These are phyloP conservation scores for Phytophthora boehmeriae DNA, from an alignment of 352 stramenopile genomes.

Conservation along the genomic window DNA sequence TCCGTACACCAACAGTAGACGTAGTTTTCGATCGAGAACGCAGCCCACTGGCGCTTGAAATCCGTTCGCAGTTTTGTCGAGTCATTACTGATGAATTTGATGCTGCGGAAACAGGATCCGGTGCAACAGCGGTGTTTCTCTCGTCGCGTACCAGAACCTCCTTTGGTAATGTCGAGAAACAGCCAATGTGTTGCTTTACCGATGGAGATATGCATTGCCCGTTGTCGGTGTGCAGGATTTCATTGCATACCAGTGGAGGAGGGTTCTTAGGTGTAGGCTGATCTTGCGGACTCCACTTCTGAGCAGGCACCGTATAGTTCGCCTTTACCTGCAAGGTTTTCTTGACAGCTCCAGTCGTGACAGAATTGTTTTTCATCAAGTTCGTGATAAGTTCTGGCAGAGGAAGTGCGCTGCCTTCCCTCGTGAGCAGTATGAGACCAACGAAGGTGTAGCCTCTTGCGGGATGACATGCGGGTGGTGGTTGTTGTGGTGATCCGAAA, in stretches of 20 bases:
- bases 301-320: constrained; percentile 61
- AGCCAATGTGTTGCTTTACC: constrained; percentile 56
- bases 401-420: constrained; percentile 39
- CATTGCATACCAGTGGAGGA: constrained; percentile 54
- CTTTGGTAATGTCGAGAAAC: constrained; percentile 47
- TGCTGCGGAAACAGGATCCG: not conserved
- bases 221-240: constrained; percentile 66
- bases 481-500: constrained; percentile 53
- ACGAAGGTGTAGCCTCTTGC: constrained; percentile 12
- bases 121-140: constrained; percentile 20
- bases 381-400: constrained; percentile 57
- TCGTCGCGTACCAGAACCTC: constrained; percentile 60
- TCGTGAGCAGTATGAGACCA: constrained; percentile 50
- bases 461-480: constrained; percentile 10
- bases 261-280: constrained; percentile 54
- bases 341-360: constrained; percentile 50
- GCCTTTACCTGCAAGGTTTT: constrained; percentile 72
- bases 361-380: constrained; percentile 58
- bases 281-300: constrained; percentile 63
- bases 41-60: constrained; percentile 15
- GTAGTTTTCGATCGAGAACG: constrained; percentile 19
- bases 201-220: constrained; percentile 50
- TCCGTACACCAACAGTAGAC: constrained; percentile 17
- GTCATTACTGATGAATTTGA: constrained; percentile 14
- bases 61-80: constrained; percentile 21